Percentiles rank a stretch among this genome's conserved stretches.
Evolutionary conservation across 139 green algal species (phyloP).

Genomic region (Nannochloris sp.): DNA sequence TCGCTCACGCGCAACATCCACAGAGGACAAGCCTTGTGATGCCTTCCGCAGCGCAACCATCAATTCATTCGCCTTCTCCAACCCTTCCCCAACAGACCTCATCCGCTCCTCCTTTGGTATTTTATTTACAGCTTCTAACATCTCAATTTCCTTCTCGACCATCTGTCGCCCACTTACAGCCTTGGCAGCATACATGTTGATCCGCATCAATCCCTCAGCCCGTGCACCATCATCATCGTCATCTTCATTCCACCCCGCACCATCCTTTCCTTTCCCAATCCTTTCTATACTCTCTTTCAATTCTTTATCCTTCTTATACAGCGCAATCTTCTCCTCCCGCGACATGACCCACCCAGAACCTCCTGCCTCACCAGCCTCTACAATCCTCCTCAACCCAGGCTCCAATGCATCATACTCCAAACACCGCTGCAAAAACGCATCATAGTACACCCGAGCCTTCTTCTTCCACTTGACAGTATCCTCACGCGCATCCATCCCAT

Average conservation of each 20-base stretch:
- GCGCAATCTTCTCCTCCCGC: constrained; percentile 40
- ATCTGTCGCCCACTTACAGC: constrained; percentile 22
- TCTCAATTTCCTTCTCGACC: constrained; percentile 46
- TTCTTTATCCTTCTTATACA: constrained; percentile 47
- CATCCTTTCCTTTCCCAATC: no score
- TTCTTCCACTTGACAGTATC: not conserved
- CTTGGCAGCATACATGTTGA: constrained; percentile 36
- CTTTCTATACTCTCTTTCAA: constrained; percentile 17
- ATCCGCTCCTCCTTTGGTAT: constrained; percentile 24
- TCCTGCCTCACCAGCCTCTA: no score
- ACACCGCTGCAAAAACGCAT: constrained; percentile 20
- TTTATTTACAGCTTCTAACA: constrained; percentile 35
- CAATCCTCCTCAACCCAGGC: constrained; percentile 34
- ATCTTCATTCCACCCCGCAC: constrained; percentile 17
- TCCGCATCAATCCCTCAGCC: constrained; percentile 29
- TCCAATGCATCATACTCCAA: constrained; percentile 22
- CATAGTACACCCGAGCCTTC: not conserved
- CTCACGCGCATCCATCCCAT: constrained; percentile 2
- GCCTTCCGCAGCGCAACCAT: constrained; percentile 12
- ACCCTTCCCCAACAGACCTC: constrained; percentile 6
- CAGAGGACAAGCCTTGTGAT: not conserved
- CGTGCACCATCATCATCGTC: constrained; percentile 50
- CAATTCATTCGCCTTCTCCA: constrained; percentile 17
- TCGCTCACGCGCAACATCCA: constrained; percentile 1
- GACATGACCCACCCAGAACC: no score